Base-by-base conservation (phyloP, 139 green algal species). In the Zygnema circumcarinatum region DNA sequence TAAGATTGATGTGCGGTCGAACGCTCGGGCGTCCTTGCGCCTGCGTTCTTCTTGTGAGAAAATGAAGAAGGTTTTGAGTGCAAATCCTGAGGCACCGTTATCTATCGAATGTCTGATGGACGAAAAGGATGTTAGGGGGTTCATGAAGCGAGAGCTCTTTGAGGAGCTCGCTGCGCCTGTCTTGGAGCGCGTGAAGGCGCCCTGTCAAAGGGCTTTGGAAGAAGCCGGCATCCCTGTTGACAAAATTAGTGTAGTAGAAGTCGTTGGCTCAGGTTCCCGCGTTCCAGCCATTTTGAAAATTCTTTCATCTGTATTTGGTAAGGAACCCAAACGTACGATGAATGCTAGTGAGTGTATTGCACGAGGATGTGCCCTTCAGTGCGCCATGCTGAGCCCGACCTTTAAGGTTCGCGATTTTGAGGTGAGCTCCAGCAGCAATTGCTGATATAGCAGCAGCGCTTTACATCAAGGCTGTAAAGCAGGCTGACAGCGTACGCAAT, bases 361-460 rank as follows among this genome's bases (percentile, higher is more conserved):
- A 35, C 87, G 96, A 1, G 97, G 97, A 2, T 96, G 94, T 67
- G 97, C 97, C 32, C 94, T 99, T 88, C 96, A 98, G 86, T 98
- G 96, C 90, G 97, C 97, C 74, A 99, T 99, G 97, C 95, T 99
- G 53, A 96, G 92, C 56, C 97, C 97, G 84, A 93, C 96, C 42
- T 98, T 99, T 94, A 94, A 94, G 91, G 92, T 99, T 38, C 94
- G 96, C n/a, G 95, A 98, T 53, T 99, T 98, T 93, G 95, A 98
- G 76, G 87, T 91, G 53, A 56, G 87, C 1, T 78, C 36, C 69
- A 7, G 16, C 3, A 87, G 68, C 7, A 62, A n/a, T n/a, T n/a
- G n/a, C n/a, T n/a, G n/a, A n/a, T n/a, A n/a, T n/a, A n/a, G n/a
- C n/a, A n/a, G n/a, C n/a, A n/a, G n/a, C n/a, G n/a, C n/a, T n/a